Conservation (phyloP, 805 yeast species). For the Saccharomycopsis schoenii region DNA sequence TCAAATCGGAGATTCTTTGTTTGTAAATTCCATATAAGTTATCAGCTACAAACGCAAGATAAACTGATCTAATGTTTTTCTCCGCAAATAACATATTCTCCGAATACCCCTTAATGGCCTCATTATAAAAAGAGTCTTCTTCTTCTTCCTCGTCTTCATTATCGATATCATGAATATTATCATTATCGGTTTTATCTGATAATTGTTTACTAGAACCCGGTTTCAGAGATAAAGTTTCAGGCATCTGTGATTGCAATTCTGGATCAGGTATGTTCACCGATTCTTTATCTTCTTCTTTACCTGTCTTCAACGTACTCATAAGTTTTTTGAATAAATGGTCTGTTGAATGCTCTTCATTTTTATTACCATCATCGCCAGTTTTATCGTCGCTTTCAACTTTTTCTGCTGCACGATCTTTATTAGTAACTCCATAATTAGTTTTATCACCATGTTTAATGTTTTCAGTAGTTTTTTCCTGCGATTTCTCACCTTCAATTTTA, state of each 20-base stretch:
- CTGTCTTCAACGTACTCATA: background rate
- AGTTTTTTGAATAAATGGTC: background rate
- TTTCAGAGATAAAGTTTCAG: background rate
- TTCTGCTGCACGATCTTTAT: too few relatives aligned
- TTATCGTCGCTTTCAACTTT: background rate
- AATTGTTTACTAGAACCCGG: background rate
- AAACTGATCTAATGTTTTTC: conserved; percentile 19
- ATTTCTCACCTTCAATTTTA: background rate
- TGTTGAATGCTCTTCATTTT: background rate
- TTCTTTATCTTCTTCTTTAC: background rate
- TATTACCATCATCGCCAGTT: conserved; percentile 6
- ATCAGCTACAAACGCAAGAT: conserved; percentile 8
- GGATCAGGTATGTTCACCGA: background rate
- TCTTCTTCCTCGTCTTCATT: too few relatives aligned
- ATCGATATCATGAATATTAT: conserved; percentile 24
- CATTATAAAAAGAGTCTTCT: conserved; percentile 20
- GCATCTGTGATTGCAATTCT: background rate
- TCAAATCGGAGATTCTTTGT: conserved; percentile 17
- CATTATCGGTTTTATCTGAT: conserved; percentile 19
- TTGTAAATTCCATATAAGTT: conserved; percentile 4
- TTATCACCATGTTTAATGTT: background rate
- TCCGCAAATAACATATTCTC: conserved; percentile 35
- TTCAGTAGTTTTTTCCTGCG: background rate
- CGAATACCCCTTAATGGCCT: conserved; percentile 35
- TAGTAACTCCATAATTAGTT: background rate